Evolutionary conservation across 345 rosid genomes (phyloP), one percentile per base, ranked within the genome.

Genomic region (Litchi chinensis): DNA sequence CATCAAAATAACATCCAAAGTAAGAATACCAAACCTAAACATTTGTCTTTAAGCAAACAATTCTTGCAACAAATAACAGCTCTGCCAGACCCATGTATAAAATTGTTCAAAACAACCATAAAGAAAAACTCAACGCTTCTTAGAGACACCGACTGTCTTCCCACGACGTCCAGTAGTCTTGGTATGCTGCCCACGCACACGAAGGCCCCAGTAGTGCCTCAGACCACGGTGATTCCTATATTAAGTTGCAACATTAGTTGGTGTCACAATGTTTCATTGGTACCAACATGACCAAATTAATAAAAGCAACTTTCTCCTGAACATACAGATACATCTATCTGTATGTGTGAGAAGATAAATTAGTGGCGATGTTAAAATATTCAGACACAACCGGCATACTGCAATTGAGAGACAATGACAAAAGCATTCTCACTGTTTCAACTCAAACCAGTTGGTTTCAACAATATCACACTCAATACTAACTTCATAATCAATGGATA

Each of bases 151-250:
- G 74, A 92, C 98, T 74, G 96, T 92, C 92, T 94, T 92, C 73
- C 98, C 98, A 54, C 98, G 81, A 48, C 98, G 97, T 50, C 97
- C 98, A 11, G 98, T 93, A 9, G 98, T 92, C 95, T 95, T 95
- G 84, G 98, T 93, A 89, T 95, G 98, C 82, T 95, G 98, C 37
- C 98, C 98, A 78, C 98, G 92, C 10, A 95, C 99, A 6, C 98
- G 92, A 40, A 95, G 93, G 57, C 99, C 98, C 99, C 99, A 95
- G 88, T 93, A 93, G 89, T 95, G 99, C 80, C 99, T 92, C 78
- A 93, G 85, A 80, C 99, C 98, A 79, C 98, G 98, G 70, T 93
- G 98, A 84, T 93, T 95, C 80, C 98, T 95, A 88, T 81, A 73
- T 41, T 3, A 43, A 67, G 18, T 10, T 43, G 43, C 22, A 54